Evolutionary conservation across 202 grass and related monocot species (phyloP), one percentile per base, ranked within the genome.

Genomic region (Carex sylvatica): DNA sequence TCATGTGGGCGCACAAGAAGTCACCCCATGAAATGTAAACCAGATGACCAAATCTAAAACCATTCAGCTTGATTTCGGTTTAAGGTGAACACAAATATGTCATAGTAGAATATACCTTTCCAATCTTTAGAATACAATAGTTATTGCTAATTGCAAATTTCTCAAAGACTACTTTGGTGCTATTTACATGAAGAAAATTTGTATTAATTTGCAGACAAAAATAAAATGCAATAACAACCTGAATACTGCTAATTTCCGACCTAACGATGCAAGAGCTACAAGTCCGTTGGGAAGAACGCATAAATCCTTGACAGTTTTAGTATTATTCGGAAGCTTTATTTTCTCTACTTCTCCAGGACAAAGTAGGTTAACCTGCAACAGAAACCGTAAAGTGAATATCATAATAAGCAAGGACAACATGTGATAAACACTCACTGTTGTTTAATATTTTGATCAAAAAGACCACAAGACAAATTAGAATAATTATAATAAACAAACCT

Each of bases 241-340:
- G 80, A 91, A 88, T 86, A 98, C 75, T 53, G 83, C 88, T 78
- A 98, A 86, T 74, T 92, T 98, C 76, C 80, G 88, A 77, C 96
- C 91, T 49, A 95, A 85, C 83, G 96, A 98, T 83, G 91, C 87
- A 86, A 95, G 90, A 83, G 91, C 81, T 79, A 86, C 83, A 84
- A 82, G 77, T 6, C 89, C 86, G 60, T 80, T 78, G 58, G 89
- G 87, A 84, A 92, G 81, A 74, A 98, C 75, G 74, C 84, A 85
- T 40, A 93, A 90, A 82, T 98, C 96, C 78, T 79, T 98, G 82
- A 93, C 82, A 87, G 88, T 86, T 88, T 92, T 99, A 69, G 86
- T 99, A 90, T 93, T 84, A 58, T 88, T 73, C 53, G 92, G 93
- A 67, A 99, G 89, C 12, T 86, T 33, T 42, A 90, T 87, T 79